Base-by-base conservation (phyloP, 1,284 basidiomycete species). In the Cutaneotrichosporon sp. region DNA sequence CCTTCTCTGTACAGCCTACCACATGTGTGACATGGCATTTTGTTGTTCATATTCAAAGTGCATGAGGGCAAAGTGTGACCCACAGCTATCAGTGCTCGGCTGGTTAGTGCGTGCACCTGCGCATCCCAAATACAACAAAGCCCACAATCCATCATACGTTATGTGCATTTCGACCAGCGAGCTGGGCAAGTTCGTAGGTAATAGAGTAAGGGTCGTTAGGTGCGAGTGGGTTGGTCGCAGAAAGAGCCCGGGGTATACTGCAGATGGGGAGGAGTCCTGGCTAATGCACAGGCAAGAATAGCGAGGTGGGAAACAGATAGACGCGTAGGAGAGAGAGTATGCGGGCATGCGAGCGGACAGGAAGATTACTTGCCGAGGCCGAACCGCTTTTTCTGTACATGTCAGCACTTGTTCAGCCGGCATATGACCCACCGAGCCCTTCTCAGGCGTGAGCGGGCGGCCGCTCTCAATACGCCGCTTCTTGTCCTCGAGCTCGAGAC, bases 401-500 rank as follows among this genome's bases (percentile, higher is more conserved):
- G 34, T 52, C 44, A 49, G 46, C 27, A 16, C 3, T 10, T 25
- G 4, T 14, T 16, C 16, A 3, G 7, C 16, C 2, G 1, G 19
- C 6, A 19, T n/a, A 33, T 12, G 8, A 66, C 68, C 64, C 60
- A 75, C 75, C 51, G 72, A 74, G 38, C 70, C 74, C 82, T 94
- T 94, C 78, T 97, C 93, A 31, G 93, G 94, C 43, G 93, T 97
- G 72, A 94, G 79, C 57, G 92, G 90, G 65, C 92, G 82, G 43
- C 92, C 93, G 65, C 84, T 88, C 79, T 97, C 94, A 74, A 97
- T 83, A 70, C 88, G 85, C 76, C 90, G 82, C 84, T 97, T 97
- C 86, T 97, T 96, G 74, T 97, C 94, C 77, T 98, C 94, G 65
- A 98, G 80, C 70, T 98, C 94, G 60, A 80, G 70, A 64, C 91